phyloP scores from a whole-genome alignment of 257 asterid species.

The Dorcoceras hygrometricum region DNA sequence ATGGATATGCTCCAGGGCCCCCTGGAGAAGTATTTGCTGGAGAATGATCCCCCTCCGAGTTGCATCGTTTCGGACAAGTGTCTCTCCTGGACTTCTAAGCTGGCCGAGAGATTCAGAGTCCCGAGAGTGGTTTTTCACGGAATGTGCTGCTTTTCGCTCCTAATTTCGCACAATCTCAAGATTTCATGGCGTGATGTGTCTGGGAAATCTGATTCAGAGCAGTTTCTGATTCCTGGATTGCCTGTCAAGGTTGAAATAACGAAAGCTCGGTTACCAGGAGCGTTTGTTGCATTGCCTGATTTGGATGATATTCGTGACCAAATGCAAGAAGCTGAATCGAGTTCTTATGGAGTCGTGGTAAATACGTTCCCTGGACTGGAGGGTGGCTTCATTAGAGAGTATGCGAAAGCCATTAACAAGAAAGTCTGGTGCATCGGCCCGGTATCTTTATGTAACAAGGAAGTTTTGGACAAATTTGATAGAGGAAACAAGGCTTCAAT shows the following conservation, averaged over 20 bases:
- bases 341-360: constrained; percentile 62
- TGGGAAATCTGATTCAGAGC: constrained; percentile 41
- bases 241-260: constrained; percentile 44
- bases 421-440: constrained; percentile 83
- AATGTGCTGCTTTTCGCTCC: constrained; percentile 69
- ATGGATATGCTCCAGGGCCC: constrained; percentile 47
- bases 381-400: constrained; percentile 50
- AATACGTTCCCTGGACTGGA: constrained; percentile 58
- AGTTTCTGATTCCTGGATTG: constrained; percentile 56
- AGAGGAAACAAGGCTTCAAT: constrained; percentile 62
- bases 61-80: constrained; percentile 79
- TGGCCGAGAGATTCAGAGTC: constrained; percentile 42
- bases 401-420: constrained; percentile 43
- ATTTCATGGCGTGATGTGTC: constrained; percentile 41
- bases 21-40: constrained; percentile 34
- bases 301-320: constrained; percentile 61
- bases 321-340: constrained; percentile 65
- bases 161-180: constrained; percentile 48
- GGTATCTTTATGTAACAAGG: constrained; percentile 55
- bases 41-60: constrained; percentile 45
- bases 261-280: constrained; percentile 54
- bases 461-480: constrained; percentile 49
- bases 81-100: constrained; percentile 57
- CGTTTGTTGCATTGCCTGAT: constrained; percentile 52
- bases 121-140: constrained; percentile 75